Conservation (phyloP, 768 basidiomycete species). For the Brasilioporus rufonigricans region DNA sequence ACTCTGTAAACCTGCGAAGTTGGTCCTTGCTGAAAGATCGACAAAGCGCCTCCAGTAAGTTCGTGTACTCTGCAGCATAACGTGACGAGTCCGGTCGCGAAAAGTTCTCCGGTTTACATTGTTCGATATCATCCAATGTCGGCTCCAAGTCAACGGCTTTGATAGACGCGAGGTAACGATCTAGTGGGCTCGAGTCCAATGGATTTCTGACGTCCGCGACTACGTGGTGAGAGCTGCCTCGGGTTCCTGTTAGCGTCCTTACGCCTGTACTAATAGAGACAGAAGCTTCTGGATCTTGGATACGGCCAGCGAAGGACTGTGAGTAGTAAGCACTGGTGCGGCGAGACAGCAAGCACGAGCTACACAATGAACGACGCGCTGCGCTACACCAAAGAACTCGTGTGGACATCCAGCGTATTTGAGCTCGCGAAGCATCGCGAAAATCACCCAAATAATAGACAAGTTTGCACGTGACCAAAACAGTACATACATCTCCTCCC, state of each 20-base stretch:
- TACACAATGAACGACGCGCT: constrained; percentile 17
- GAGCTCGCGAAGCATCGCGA: neutral
- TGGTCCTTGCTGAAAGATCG: constrained; percentile 65
- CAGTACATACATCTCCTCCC: too few species aligned
- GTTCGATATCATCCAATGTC: constrained; percentile 61
- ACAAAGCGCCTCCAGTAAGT: constrained; percentile 51
- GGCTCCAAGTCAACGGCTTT: constrained; percentile 44
- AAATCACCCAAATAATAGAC: neutral
- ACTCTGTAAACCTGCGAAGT: constrained; percentile 49
- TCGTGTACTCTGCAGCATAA: constrained; percentile 54
- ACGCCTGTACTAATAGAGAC: neutral
- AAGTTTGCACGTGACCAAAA: constrained; percentile 19
- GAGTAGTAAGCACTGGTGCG: constrained; percentile 24
- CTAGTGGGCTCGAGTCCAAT: constrained; percentile 46
- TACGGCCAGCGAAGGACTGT: constrained; percentile 12
- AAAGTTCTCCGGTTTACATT: constrained; percentile 43
- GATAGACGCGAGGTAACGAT: constrained; percentile 56
- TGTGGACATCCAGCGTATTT: constrained; percentile 17
- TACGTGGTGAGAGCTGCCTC: constrained; percentile 1
- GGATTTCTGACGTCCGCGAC: constrained; percentile 22
- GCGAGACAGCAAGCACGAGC: constrained; percentile 14
- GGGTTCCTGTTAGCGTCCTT: neutral
- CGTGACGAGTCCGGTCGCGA: constrained; percentile 39
- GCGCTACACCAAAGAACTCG: constrained; percentile 15
- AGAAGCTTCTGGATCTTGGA: constrained; percentile 5